A percentile compares a stretch with the other conserved stretches of the same genome.
These are phyloP conservation scores for Thuja plicata DNA, from an alignment of 83 land plant genomes.

Conservation along the genomic window DNA sequence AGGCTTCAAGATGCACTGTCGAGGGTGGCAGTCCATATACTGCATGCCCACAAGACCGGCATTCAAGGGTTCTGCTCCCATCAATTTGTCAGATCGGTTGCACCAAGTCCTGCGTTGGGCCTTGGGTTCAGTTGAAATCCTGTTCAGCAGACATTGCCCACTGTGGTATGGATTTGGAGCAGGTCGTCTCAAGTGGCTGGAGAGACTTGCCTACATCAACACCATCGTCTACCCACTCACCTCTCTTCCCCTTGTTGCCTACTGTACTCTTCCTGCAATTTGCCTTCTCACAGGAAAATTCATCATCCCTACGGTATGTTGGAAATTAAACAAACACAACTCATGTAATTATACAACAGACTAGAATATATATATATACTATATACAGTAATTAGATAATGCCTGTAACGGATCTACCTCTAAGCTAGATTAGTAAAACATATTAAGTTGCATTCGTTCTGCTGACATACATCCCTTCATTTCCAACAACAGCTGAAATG, in stretches of 20 bases:
- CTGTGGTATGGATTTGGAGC: constrained; percentile 37
- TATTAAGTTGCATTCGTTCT: neutral
- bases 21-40: constrained; percentile 36
- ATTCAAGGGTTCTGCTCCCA: constrained; percentile 37
- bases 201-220: constrained; percentile 36
- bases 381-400: no score
- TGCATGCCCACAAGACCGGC: constrained; percentile 38
- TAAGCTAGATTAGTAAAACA: neutral
- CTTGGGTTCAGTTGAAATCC: constrained; percentile 34
- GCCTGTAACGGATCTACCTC: neutral
- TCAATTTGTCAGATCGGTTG: constrained; percentile 31
- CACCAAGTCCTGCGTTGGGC: constrained; percentile 42
- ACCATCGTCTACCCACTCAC: constrained; percentile 36
- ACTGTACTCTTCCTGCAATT: constrained; percentile 36
- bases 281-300: constrained; percentile 42
- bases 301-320: constrained; percentile 29
- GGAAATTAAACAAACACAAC: neutral
- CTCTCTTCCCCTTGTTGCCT: constrained; percentile 37
- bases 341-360: neutral
- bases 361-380: neutral
- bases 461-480: neutral
- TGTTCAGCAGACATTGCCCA: constrained; percentile 34
- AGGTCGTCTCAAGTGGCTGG: constrained; percentile 31
- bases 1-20: constrained; percentile 41
- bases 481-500: no score